Evolutionary conservation across 116 monocot species (phyloP), one percentile per base, ranked within the genome.

Genomic region (Trichopus zeylanicus): DNA sequence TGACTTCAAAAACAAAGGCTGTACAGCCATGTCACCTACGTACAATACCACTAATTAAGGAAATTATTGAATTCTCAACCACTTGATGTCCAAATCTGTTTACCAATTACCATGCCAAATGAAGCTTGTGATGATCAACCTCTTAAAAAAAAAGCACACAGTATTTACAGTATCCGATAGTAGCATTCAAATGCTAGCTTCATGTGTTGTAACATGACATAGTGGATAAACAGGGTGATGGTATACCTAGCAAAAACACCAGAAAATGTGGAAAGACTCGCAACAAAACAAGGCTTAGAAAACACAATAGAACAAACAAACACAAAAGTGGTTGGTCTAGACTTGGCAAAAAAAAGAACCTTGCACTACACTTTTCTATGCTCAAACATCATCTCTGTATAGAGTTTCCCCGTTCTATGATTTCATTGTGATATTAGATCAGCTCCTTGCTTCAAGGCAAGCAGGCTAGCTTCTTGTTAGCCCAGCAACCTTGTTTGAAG

Each of bases 381-480:
- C 19, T 49, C 49, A 6, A 10, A 35, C 23, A 8, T 49, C 23
- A 22, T 8, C 19, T 49, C 19, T 49, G n/a, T 13, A 42, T 13
- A 16, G 42, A 42, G 12, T 42, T 49, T 24, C 21, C 5, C 5
- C 34, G 49, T 49, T 49, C 49, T 10, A 6, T 35, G 5, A 6
- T 35, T 6, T 35, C 34, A 35, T 35, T 6, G 7, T 35, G 7
- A 35, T 10, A 35, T 6, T 6, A 35, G 34, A 5, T 35, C 34
- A 49, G 5, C 51, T 22, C 24, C 19, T 10, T 22, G 7, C 3
- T 13, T 29, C 29, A 3, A 22, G 19, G 33, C 19, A 8, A 7
- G 34, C n/a, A n/a, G n/a, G n/a, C 33, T 57, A 33, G 57, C 57
- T 57, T 33, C 6, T 21, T 18, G 34, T 57, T 35, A 35, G 22